phyloP scores from a whole-genome alignment of 73 alveolate genomes.

The Paraurostyla sp. region DNA sequence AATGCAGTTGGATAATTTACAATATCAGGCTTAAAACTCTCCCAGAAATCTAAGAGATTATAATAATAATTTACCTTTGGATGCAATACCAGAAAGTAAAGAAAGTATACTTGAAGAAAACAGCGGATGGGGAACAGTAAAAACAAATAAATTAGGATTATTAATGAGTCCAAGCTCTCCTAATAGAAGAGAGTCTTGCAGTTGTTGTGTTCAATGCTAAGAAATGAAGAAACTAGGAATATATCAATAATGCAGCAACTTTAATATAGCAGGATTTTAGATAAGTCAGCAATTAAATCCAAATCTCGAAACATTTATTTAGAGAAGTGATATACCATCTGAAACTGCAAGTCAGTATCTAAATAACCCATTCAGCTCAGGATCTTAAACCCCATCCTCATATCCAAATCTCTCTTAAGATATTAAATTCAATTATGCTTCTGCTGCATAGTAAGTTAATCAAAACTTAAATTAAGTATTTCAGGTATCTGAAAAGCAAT shows the following conservation, averaged over 20 bases:
- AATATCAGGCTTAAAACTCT: background rate
- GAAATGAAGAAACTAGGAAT: background rate
- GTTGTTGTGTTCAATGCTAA: conserved; percentile 29
- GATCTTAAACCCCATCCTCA: conserved; percentile 20
- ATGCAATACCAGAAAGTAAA: conserved; percentile 52
- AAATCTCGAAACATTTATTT: conserved; percentile 20
- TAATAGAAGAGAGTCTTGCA: background rate
- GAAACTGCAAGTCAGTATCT: background rate
- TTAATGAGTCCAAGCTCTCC: background rate
- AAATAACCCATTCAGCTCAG: conserved; percentile 18
- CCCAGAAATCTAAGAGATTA: conserved; percentile 22
- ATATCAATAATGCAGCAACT: conserved; percentile 23
- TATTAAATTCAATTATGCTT: background rate
- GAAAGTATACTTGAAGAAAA: conserved; percentile 51
- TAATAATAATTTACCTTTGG: conserved; percentile 38
- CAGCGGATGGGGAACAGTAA: conserved; percentile 43
- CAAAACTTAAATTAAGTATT: conserved; percentile 8
- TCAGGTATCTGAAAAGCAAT: background rate
- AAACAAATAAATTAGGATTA: conserved; percentile 26
- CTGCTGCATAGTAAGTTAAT: background rate
- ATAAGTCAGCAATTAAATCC: background rate
- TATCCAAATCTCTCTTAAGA: background rate
- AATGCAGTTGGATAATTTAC: background rate
- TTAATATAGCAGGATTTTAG: background rate
- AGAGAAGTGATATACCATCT: conserved; percentile 18